A percentile compares a stretch with the other conserved stretches of the same genome.
phyloP scores from a whole-genome alignment of 2,329 filamentous ascomycete genomes.

The Alternaria consortialis region DNA sequence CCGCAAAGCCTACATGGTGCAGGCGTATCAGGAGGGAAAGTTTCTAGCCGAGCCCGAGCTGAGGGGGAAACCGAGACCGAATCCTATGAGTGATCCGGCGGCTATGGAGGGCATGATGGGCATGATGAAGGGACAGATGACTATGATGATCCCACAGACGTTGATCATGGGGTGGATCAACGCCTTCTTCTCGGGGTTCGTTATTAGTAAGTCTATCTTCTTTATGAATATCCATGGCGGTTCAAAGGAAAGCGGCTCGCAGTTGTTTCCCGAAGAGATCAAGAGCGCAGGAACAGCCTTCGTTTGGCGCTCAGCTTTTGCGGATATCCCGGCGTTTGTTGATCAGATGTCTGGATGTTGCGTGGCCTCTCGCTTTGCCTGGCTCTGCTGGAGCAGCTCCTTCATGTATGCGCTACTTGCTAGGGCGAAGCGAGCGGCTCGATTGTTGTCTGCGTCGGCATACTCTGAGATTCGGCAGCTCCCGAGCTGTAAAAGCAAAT shows the following conservation, averaged over 20 bases:
- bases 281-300: background rate
- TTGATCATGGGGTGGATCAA: constrained; percentile 99
- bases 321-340: background rate
- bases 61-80: constrained; percentile 85
- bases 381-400: background rate
- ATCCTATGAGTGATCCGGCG: constrained; percentile 93
- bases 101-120: constrained; percentile 99
- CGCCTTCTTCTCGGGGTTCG: constrained; percentile 97
- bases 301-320: background rate
- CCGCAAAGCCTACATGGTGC: constrained; percentile 81
- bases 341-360: background rate
- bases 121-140: constrained; percentile 99
- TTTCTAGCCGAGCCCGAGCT: constrained; percentile 90
- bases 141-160: constrained; percentile 99
- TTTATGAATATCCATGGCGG: background rate
- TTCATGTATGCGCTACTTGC: background rate
- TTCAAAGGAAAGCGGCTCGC: background rate
- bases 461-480: constrained; percentile 6
- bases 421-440: constrained; percentile 13
- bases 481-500: constrained; percentile 12
- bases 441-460: background rate
- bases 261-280: background rate
- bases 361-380: constrained; percentile 5
- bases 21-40: constrained; percentile 82
- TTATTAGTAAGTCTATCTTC: constrained; percentile 75